Percentiles rank a stretch among this genome's conserved stretches.
Conservation (phyloP, 371 early-diverging fungal species). For the Saksenaea oblongispora region DNA sequence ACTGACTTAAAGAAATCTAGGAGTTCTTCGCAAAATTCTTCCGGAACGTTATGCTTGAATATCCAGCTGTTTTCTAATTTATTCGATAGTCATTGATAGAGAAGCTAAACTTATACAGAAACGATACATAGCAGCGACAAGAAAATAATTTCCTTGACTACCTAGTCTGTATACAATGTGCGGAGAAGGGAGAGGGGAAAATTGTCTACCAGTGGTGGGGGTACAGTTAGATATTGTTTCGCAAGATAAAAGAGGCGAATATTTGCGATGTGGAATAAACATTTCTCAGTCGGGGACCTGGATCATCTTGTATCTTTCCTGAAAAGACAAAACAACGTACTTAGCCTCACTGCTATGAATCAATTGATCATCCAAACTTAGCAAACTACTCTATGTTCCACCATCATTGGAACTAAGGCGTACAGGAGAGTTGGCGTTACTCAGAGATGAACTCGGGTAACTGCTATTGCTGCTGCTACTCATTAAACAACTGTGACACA, state of each 20-base stretch:
- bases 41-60: no score
- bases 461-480: slow-evolving; percentile 5
- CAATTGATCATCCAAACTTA: slow-evolving; percentile 16
- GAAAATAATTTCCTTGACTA: no score
- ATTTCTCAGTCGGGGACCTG: no score
- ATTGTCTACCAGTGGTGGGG: slow-evolving; percentile 3
- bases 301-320: slow-evolving; percentile 21
- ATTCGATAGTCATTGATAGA: no score
- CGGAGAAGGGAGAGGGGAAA: slow-evolving; percentile 2
- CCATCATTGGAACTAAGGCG: slow-evolving; percentile 17
- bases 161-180: no score
- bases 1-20: no score
- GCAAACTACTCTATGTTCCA: slow-evolving; percentile 14
- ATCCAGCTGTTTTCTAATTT: no score
- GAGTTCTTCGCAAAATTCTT: no score
- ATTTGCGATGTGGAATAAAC: background rate
- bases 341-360: slow-evolving; percentile 7
- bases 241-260: background rate
- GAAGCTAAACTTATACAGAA: no score
- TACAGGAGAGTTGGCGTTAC: slow-evolving; percentile 23
- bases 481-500: slow-evolving; percentile 10
- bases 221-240: slow-evolving; percentile 7
- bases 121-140: no score
- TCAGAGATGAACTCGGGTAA: slow-evolving; percentile 19
- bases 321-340: slow-evolving; percentile 12